Conservation (phyloP, 2,329 filamentous ascomycete species). For the Talaromyces sp. region DNA sequence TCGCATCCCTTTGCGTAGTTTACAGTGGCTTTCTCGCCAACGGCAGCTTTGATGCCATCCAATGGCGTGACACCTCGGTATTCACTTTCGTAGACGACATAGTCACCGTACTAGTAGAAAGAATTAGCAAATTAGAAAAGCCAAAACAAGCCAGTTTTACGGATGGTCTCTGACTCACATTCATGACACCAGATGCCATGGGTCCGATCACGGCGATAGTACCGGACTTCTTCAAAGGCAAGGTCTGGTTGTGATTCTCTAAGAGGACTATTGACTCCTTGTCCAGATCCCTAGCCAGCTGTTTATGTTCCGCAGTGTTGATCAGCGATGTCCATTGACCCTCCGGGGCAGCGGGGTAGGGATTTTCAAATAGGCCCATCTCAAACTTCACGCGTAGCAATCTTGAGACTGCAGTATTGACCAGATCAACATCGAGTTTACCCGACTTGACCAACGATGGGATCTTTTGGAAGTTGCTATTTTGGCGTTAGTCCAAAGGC, state of each 20-base stretch:
- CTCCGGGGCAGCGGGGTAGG: conserved; percentile 62
- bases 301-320: conserved; percentile 61
- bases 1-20: conserved; percentile 72
- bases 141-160: too few species aligned
- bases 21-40: conserved; percentile 59
- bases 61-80: conserved; percentile 69
- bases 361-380: conserved; percentile 71
- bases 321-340: conserved; percentile 61
- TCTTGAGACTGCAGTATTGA: conserved; percentile 69
- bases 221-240: conserved; percentile 65
- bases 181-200: conserved; percentile 72
- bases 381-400: conserved; percentile 69
- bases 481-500: conserved; percentile 2
- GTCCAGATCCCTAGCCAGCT: conserved; percentile 65
- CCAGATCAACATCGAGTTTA: conserved; percentile 59
- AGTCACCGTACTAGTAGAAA: conserved; percentile 68
- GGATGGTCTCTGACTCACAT: conserved; percentile 53
- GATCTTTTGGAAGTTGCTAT: conserved; percentile 65
- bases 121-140: neutral
- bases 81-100: conserved; percentile 67
- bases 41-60: conserved; percentile 66
- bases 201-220: conserved; percentile 74
- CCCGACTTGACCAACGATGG: conserved; percentile 65
- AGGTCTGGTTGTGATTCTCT: conserved; percentile 58
- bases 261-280: conserved; percentile 65